Evolutionary conservation across 2,329 filamentous ascomycete species (phyloP).

Genomic region (Penicillium sp.): DNA sequence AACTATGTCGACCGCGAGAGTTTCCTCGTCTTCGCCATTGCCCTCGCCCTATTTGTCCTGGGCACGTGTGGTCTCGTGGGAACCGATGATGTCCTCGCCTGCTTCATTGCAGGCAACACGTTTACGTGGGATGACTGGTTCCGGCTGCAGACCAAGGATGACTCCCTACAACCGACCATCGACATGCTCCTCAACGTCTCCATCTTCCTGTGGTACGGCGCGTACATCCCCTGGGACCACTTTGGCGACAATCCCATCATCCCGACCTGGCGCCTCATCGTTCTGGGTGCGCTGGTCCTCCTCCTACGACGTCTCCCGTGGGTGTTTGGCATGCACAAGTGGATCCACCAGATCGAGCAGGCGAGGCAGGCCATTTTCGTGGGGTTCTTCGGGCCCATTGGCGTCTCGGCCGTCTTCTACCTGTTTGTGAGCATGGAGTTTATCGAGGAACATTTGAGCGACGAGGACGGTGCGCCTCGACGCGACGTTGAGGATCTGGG

Average conservation of each 20-base stretch:
- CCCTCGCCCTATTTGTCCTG: slow-evolving; percentile 10
- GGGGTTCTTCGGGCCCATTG: slow-evolving; percentile 35
- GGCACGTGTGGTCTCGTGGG: slow-evolving; percentile 30
- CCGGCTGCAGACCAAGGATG: background rate
- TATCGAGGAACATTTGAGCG: background rate
- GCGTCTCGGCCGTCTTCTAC: slow-evolving; percentile 34
- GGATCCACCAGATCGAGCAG: slow-evolving; percentile 19
- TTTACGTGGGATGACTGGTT: slow-evolving; percentile 25
- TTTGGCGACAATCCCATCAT: too few species aligned
- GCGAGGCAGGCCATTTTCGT: slow-evolving; percentile 29
- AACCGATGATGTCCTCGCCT: slow-evolving; percentile 33
- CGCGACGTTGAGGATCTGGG: too few species aligned
- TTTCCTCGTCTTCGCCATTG: too few species aligned
- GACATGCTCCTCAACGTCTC: too few species aligned
- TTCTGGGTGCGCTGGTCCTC: too few species aligned
- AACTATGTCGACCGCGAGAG: too few species aligned
- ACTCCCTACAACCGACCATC: too few species aligned
- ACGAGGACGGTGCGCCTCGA: too few species aligned
- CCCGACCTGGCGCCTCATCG: too few species aligned
- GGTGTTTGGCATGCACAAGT: slow-evolving; percentile 2
- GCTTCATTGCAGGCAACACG: slow-evolving; percentile 31
- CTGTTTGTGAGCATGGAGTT: slow-evolving; percentile 10
- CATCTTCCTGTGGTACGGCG: too few species aligned
- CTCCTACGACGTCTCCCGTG: too few species aligned
- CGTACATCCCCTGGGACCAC: too few species aligned